These are phyloP conservation scores for Lycium ferocissimum DNA, from an alignment of 257 asterid genomes.

Conservation along the genomic window DNA sequence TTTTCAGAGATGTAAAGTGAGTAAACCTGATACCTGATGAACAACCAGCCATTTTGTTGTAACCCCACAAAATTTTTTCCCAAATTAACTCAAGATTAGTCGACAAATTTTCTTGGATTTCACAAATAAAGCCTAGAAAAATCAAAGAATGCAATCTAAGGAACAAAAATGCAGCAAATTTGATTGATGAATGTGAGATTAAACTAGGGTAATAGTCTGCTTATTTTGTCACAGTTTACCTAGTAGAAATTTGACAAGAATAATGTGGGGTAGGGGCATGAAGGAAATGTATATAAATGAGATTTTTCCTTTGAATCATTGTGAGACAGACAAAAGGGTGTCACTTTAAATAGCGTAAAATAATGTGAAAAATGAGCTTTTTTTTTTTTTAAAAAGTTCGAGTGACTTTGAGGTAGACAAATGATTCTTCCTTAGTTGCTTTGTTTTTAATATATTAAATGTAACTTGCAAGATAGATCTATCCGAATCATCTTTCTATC, in stretches of 20 bases:
- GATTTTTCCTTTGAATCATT: neutral
- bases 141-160: neutral
- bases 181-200: neutral
- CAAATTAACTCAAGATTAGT: constrained; percentile 36
- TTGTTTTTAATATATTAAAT: too few relatives aligned
- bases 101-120: constrained; percentile 50
- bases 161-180: constrained; percentile 29
- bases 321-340: too few relatives aligned
- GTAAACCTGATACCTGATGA: constrained; percentile 55
- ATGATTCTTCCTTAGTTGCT: too few relatives aligned
- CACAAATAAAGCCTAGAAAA: constrained; percentile 1
- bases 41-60: constrained; percentile 59
- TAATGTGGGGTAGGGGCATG: neutral
- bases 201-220: neutral
- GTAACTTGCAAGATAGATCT: too few relatives aligned
- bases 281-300: neutral
- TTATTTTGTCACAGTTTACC: constrained; percentile 10
- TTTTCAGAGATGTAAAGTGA: constrained; percentile 49
- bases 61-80: constrained; percentile 6
- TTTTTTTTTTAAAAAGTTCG: too few relatives aligned
- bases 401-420: too few relatives aligned
- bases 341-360: too few relatives aligned
- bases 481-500: too few relatives aligned
- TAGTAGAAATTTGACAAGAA: neutral
- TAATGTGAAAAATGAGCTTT: too few relatives aligned